These are phyloP conservation scores for Allium cepa DNA, from an alignment of 106 monocot species.

Conservation along the genomic window DNA sequence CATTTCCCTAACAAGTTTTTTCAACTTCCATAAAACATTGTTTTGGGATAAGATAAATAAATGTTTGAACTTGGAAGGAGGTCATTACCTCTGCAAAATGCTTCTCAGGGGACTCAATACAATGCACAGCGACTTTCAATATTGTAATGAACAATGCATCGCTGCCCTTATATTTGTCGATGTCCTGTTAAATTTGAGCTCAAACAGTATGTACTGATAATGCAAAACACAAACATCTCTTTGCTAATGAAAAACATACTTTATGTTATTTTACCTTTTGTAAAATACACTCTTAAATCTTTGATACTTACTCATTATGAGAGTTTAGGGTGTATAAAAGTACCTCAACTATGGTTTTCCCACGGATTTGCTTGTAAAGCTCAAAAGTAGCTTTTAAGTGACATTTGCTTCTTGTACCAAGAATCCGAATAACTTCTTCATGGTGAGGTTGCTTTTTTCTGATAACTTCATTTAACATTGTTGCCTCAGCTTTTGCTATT, in stretches of 20 bases:
- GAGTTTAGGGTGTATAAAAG: background rate
- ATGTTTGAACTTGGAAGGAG: no score
- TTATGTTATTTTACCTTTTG: no score
- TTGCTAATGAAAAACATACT: no score
- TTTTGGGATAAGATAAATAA: background rate
- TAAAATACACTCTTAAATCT: no score
- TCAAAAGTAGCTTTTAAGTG: conserved; percentile 46
- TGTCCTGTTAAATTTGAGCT: conserved; percentile 27
- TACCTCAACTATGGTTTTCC: conserved; percentile 49
- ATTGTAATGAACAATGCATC: conserved; percentile 12
- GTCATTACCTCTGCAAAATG: conserved; percentile 61
- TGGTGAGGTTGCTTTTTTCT: conserved; percentile 19
- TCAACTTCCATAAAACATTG: no score
- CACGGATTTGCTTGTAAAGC: conserved; percentile 39
- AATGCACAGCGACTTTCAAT: conserved; percentile 35
- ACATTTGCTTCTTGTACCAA: conserved; percentile 48
- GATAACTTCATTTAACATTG: conserved; percentile 31
- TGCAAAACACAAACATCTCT: background rate
- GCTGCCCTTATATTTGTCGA: conserved; percentile 16
- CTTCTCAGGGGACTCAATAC: conserved; percentile 51
- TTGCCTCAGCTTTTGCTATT: conserved; percentile 38
- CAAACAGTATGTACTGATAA: background rate
- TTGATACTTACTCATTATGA: no score
- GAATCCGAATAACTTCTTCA: conserved; percentile 38
- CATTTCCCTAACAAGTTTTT: no score